Conservation (phyloP, 2,329 filamentous ascomycete genomes). For the Periconia sp. region DNA sequence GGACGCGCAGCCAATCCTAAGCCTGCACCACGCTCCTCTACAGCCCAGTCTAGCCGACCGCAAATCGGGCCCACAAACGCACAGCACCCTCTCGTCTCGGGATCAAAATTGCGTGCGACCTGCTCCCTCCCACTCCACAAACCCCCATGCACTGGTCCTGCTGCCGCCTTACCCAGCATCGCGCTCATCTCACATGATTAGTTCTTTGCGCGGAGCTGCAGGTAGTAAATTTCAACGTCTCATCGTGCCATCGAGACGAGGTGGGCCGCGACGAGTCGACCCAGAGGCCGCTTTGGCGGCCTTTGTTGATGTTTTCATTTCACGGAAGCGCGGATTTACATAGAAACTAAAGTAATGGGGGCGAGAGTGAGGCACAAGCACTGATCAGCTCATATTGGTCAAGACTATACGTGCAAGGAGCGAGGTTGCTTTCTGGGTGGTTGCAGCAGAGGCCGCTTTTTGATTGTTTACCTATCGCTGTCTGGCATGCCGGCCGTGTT, state of each 20-base stretch:
- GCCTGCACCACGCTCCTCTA: conserved; percentile 16
- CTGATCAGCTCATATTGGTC: conserved; percentile 35
- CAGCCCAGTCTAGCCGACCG: conserved; percentile 29
- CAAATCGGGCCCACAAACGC: conserved; percentile 42
- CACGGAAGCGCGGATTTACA: conserved; percentile 21
- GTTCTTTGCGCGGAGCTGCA: conserved; percentile 42
- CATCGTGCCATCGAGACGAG: conserved; percentile 19
- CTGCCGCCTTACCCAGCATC: conserved; percentile 47
- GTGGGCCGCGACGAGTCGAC: conserved; percentile 12
- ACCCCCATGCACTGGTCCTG: conserved; percentile 36
- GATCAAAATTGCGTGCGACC: conserved; percentile 49
- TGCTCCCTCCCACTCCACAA: conserved; percentile 30
- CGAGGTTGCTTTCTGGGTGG: conserved; percentile 19
- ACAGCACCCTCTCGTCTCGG: conserved; percentile 43
- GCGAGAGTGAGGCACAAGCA: conserved; percentile 14
- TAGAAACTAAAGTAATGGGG: conserved; percentile 1
- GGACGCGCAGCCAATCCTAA: conserved; percentile 22
- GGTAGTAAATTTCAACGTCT: conserved; percentile 50
- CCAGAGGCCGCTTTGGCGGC: conserved; percentile 21
- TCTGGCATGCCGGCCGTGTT: conserved; percentile 37
- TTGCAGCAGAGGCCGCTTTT: conserved; percentile 35
- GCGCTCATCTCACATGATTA: conserved; percentile 48
- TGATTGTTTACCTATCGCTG: conserved; percentile 41
- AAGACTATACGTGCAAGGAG: conserved; percentile 38
- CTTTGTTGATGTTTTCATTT: conserved; percentile 24